phyloP scores from a whole-genome alignment of 768 basidiomycete genomes.

The Phaeotremella skinneri region DNA sequence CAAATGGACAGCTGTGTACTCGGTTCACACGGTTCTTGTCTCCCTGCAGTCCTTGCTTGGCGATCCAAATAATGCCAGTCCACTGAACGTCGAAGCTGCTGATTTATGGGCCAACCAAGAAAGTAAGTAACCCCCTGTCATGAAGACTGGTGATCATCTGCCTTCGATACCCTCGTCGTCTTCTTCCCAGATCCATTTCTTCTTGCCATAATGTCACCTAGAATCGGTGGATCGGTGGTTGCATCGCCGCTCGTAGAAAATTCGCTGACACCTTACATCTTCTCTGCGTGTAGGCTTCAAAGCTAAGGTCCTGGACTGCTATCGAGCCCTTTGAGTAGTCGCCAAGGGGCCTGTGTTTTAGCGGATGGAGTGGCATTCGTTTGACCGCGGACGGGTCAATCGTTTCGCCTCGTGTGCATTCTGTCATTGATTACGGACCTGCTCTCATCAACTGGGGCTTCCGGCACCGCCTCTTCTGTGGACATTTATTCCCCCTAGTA shows the following conservation, averaged over 20 bases:
- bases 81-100: conserved; percentile 82
- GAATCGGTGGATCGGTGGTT: background rate
- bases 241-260: background rate
- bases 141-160: background rate
- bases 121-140: conserved; percentile 52
- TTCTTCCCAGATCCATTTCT: no score
- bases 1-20: conserved; percentile 91
- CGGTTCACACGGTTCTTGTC: conserved; percentile 82
- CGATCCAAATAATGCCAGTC: conserved; percentile 90
- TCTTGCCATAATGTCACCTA: no score
- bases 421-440: no score
- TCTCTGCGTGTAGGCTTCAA: background rate
- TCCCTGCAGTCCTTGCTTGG: conserved; percentile 85
- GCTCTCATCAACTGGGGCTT: no score
- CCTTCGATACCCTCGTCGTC: no score
- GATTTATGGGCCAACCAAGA: conserved; percentile 71
- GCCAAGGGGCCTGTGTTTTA: background rate
- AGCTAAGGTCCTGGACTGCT: background rate
- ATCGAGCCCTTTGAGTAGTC: background rate
- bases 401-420: no score
- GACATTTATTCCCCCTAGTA: no score
- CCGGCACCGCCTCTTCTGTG: no score
- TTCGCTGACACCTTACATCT: background rate
- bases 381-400: no score
- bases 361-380: no score